Evolutionary conservation across 345 rosid species (phyloP).

Genomic region (Salix koriyanagi): DNA sequence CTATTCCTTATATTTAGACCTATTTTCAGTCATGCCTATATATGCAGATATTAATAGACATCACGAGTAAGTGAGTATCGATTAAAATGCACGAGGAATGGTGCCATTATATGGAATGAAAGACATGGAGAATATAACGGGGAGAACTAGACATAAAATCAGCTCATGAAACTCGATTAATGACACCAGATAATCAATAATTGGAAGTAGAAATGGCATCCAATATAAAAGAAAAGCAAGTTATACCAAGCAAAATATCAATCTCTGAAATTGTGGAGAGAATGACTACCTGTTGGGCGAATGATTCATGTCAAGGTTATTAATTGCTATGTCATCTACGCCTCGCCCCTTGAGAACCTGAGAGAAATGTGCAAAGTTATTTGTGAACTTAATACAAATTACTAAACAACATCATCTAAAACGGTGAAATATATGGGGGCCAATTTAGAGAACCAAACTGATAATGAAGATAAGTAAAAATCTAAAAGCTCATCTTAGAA

Average conservation of each 20-base stretch:
- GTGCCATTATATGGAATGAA: neutral
- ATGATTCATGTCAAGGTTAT: conserved; percentile 5
- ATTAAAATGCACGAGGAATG: neutral
- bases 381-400: neutral
- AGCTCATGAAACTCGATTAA: neutral
- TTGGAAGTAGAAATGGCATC: neutral
- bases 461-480: neutral
- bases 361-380: neutral
- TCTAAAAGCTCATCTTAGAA: neutral
- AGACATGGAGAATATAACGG: neutral
- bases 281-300: conserved; percentile 8
- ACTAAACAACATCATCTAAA: neutral
- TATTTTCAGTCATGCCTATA: neutral
- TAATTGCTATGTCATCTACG: conserved; percentile 17
- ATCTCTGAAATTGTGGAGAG: neutral
- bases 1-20: neutral
- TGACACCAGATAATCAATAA: neutral
- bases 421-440: neutral
- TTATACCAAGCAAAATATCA: neutral
- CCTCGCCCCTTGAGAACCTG: conserved; percentile 30
- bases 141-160: neutral
- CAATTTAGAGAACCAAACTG: neutral
- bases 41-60: neutral
- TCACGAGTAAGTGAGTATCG: neutral
- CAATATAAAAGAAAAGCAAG: neutral